phyloP scores from a whole-genome alignment of 768 basidiomycete species.

The Boletus pseudopeckii region DNA sequence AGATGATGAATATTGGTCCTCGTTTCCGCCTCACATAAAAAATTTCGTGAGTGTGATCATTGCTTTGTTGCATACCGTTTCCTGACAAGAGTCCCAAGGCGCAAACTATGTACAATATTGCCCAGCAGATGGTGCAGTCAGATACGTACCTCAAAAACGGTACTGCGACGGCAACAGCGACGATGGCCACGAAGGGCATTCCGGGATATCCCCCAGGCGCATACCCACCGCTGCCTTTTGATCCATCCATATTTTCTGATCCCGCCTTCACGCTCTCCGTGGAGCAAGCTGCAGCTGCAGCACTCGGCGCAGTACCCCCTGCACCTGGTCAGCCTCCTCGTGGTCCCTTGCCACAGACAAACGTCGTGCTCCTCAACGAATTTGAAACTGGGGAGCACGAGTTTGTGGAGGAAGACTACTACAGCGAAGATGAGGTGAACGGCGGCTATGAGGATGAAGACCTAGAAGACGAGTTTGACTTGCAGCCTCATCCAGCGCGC shows the following conservation, averaged over 20 bases:
- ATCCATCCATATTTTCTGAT: conserved; percentile 52
- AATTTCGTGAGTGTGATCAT: conserved; percentile 54
- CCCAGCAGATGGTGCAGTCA: conserved; percentile 60
- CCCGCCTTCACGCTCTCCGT: conserved; percentile 50
- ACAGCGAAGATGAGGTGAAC: conserved; percentile 47
- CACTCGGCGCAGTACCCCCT: conserved; percentile 28
- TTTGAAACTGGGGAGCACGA: conserved; percentile 36
- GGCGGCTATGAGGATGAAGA: conserved; percentile 41
- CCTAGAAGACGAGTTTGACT: conserved; percentile 30
- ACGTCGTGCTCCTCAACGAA: conserved; percentile 39
- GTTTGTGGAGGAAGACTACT: conserved; percentile 41
- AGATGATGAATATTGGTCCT: conserved; percentile 69
- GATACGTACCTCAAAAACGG: conserved; percentile 37
- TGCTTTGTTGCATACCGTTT: conserved; percentile 18
- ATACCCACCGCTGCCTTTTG: conserved; percentile 44
- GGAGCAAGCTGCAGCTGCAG: conserved; percentile 44
- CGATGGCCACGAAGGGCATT: conserved; percentile 34
- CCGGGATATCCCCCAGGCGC: conserved; percentile 41
- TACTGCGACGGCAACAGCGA: conserved; percentile 28
- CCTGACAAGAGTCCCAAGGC: conserved; percentile 42
- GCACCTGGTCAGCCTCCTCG: conserved; percentile 32
- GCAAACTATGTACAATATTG: conserved; percentile 64
- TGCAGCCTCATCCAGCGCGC: conserved; percentile 24
- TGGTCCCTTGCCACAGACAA: conserved; percentile 30
- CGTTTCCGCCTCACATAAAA: conserved; percentile 63